These are phyloP conservation scores for Pseudopithomyces maydicus DNA, from an alignment of 2,329 filamentous ascomycete genomes.

Conservation along the genomic window DNA sequence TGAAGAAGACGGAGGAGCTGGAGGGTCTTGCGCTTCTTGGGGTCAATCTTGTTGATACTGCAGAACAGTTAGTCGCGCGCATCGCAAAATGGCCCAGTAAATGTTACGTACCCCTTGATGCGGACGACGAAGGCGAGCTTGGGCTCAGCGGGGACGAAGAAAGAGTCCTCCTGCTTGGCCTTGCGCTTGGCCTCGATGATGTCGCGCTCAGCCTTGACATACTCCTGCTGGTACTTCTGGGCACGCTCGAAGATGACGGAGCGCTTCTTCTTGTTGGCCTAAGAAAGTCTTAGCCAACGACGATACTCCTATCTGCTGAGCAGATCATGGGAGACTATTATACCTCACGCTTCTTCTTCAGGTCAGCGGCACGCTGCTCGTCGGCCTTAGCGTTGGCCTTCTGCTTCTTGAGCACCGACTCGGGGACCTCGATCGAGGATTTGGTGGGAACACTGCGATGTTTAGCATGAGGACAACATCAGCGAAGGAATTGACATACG, in stretches of 20 bases:
- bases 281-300: conserved; percentile 49
- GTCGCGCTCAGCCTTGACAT: conserved; percentile 95
- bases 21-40: conserved; percentile 99
- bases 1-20: conserved; percentile 99
- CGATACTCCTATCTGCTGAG: conserved; percentile 44
- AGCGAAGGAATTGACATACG: conserved; percentile 28
- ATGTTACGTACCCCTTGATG: conserved; percentile 82
- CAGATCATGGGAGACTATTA: conserved; percentile 40
- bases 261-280: conserved; percentile 99
- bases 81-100: too few relatives aligned
- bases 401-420: conserved; percentile 99
- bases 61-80: conserved; percentile 9
- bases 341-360: conserved; percentile 91
- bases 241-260: conserved; percentile 99
- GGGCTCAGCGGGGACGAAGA: conserved; percentile 93
- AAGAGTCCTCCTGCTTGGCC: conserved; percentile 89
- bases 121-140: conserved; percentile 98
- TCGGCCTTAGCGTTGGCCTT: conserved; percentile 99
- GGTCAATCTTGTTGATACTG: conserved; percentile 99
- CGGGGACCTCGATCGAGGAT: conserved; percentile 95
- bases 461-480: not conserved
- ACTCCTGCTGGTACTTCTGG: conserved; percentile 99
- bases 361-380: conserved; percentile 79
- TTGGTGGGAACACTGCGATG: conserved; percentile 80
- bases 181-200: conserved; percentile 91